Percentiles rank a stretch among this genome's conserved stretches.
Evolutionary conservation across 2,329 filamentous ascomycete genomes (phyloP).

Genomic region (Neofusicoccum ribis): DNA sequence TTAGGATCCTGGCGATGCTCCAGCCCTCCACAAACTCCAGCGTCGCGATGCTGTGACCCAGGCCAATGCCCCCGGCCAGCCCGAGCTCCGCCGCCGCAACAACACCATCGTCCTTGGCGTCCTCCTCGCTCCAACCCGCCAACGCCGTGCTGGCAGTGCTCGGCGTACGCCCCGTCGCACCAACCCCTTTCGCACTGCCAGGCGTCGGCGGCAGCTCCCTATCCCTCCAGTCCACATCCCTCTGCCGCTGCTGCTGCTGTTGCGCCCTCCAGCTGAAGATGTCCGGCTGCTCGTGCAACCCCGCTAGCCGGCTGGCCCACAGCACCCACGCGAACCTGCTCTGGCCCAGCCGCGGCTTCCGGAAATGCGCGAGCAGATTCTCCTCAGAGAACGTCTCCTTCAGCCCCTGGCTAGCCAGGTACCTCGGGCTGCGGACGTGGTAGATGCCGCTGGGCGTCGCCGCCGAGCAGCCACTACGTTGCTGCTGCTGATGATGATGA

Average conservation of each 20-base stretch:
- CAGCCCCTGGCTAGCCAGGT: constrained; percentile 31
- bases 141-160: neutral
- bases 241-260: neutral
- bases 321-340: constrained; percentile 38
- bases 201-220: constrained; percentile 1
- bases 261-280: neutral
- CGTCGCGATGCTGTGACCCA: constrained; percentile 25
- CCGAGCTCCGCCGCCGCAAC: neutral
- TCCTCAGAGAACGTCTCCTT: constrained; percentile 37
- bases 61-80: neutral
- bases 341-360: constrained; percentile 29
- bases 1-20: constrained; percentile 31
- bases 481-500: neutral
- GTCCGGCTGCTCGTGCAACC: constrained; percentile 17
- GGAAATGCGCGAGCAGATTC: constrained; percentile 34
- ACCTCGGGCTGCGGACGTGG: constrained; percentile 24
- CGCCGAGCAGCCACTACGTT: neutral
- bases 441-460: constrained; percentile 2
- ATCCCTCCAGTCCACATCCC: neutral
- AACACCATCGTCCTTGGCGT: neutral
- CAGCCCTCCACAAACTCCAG: constrained; percentile 39
- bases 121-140: neutral
- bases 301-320: constrained; percentile 39
- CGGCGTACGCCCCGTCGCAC: neutral
- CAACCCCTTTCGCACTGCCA: neutral